Base-by-base conservation (phyloP, 1,139 yeast genomes). In the Magnusiomyces ingens region DNA sequence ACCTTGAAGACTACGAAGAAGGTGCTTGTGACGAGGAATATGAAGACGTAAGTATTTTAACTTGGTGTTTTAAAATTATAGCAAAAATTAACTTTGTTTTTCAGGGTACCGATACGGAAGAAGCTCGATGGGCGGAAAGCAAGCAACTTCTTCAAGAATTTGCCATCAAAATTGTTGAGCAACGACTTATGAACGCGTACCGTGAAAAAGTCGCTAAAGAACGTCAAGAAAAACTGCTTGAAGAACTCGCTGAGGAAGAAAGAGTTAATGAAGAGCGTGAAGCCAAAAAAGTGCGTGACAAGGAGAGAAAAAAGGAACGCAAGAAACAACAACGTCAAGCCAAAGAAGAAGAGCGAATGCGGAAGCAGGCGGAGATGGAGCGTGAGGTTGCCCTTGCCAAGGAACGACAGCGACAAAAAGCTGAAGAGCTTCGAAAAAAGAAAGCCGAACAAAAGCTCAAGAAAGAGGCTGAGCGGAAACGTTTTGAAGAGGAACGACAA, bases 191-290 rank as follows among this genome's bases (percentile, higher is more conserved):
- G 65, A 78, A 75, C 55, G 89, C 90, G 26, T 85, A 84, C 66
- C 84, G 84, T 57, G 90, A 84, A 60, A 82, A 82, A 58, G 77
- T 85, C 17, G 84, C 94, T 1, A 82, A 81, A 58, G 94, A 85
- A 62, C 77, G 89, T 53, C 85, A 87, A 52, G 81, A 78, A 62
- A 81, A 76, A 67, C 78, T 85, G 58, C 79, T 87, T 58, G 89
- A 81, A 63, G 96, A 88, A 65, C 76, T 88, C 49, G 95, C 86
- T 57, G 88, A 84, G 18, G 95, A 86, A 67, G 86, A 82, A 60
- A 75, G 77, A 50, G 80, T 82, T 32, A 79, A 82, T 64, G 81
- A 79, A 63, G 90, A 84, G 60, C 81, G 81, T 48, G 93, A 85
- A 66, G 79, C 81, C 66, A 85, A 85, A 69, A 85, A 84, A 64